Evolutionary conservation across 768 basidiomycete species (phyloP).

Genomic region (Termitomyces sp.): DNA sequence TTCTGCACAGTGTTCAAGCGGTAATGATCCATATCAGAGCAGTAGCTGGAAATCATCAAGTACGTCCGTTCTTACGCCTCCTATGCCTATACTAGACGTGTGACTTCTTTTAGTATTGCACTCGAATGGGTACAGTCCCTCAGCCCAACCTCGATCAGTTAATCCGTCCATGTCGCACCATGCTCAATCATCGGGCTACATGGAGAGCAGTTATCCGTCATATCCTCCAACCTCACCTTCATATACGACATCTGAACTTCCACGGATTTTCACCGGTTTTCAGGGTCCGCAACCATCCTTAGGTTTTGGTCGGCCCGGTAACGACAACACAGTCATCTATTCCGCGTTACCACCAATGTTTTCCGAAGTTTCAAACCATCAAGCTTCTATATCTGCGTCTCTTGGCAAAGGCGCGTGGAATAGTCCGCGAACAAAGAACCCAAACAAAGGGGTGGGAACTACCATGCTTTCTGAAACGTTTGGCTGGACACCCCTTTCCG

Average conservation of each 20-base stretch:
- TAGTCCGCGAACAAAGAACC: slow-evolving; percentile 2
- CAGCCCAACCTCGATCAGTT: slow-evolving; percentile 7
- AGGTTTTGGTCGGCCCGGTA: not conserved
- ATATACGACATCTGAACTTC: slow-evolving; percentile 5
- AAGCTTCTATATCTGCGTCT: not conserved
- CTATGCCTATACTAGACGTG: not conserved
- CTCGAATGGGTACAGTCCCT: not conserved
- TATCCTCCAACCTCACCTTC: slow-evolving; percentile 5
- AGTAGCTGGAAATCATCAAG: slow-evolving; percentile 8
- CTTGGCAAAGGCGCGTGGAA: slow-evolving; percentile 11
- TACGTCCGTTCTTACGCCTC: not conserved
- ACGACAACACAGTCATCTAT: slow-evolving; percentile 7
- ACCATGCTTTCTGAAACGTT: slow-evolving; percentile 17
- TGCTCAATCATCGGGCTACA: slow-evolving; percentile 1
- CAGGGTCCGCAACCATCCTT: slow-evolving; percentile 8
- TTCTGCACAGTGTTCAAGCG: slow-evolving; percentile 8
- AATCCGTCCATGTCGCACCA: not conserved
- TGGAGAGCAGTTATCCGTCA: slow-evolving; percentile 1
- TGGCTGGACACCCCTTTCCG: slow-evolving; percentile 16
- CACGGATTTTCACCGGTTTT: slow-evolving; percentile 3
- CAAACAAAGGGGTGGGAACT: slow-evolving; percentile 3
- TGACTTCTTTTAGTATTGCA: not conserved
- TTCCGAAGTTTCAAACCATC: slow-evolving; percentile 6
- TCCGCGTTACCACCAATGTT: slow-evolving; percentile 9
- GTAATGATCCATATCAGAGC: not conserved